Percentiles rank a stretch among this genome's conserved stretches.
Conservation (phyloP, 495 filamentous ascomycete genomes). For the Parmelia sp. region DNA sequence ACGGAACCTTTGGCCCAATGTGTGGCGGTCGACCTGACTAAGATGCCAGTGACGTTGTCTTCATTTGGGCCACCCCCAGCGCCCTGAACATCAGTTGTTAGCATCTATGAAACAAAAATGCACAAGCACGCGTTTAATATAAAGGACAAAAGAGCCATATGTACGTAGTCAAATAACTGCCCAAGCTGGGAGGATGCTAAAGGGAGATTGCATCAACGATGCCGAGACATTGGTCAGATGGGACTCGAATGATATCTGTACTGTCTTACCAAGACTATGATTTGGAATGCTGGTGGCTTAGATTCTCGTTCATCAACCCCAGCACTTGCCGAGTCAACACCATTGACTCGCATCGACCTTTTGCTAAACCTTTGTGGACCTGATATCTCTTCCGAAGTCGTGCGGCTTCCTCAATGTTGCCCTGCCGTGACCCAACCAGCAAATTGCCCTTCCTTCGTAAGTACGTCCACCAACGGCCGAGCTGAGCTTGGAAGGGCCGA, state of each 20-base stretch:
- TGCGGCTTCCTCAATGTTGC: neutral
- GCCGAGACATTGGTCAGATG: conserved; percentile 9
- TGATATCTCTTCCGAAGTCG: neutral
- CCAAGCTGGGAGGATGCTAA: neutral
- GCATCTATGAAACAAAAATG: conserved; percentile 30
- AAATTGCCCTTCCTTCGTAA: neutral
- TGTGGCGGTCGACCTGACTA: conserved; percentile 73
- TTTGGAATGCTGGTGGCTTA: conserved; percentile 56
- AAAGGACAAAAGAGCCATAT: neutral
- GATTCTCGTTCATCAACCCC: conserved; percentile 11
- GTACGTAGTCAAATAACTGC: conserved; percentile 7
- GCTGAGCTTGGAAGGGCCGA: neutral
- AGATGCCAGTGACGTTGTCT: conserved; percentile 79
- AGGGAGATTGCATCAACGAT: conserved; percentile 4
- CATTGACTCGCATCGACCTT: conserved; percentile 28
- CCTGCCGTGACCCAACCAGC: neutral
- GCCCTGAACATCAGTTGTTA: conserved; percentile 51
- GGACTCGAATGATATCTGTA: neutral
- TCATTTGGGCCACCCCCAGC: conserved; percentile 86
- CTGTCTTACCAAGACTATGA: conserved; percentile 69
- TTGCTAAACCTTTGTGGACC: neutral
- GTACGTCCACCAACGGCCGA: neutral
- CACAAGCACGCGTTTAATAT: neutral
- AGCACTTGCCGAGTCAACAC: conserved; percentile 21
- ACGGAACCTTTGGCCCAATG: conserved; percentile 74